Evolutionary conservation across 2,329 filamentous ascomycete species (phyloP), one percentile per base, ranked within the genome.

Genomic region (Penicillium sp.): DNA sequence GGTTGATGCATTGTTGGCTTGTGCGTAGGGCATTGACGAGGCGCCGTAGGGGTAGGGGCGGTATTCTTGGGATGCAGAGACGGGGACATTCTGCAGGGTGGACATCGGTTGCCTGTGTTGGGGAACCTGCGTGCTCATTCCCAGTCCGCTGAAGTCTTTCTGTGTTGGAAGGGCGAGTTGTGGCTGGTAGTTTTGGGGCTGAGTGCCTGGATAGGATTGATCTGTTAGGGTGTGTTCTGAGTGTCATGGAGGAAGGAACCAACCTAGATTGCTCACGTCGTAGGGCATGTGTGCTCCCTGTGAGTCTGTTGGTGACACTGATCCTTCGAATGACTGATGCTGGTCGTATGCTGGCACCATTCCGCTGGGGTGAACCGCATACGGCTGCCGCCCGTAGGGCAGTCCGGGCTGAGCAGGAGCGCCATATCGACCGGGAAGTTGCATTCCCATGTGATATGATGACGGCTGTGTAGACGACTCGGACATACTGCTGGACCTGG

Each of bases 401-500:
- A 71, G 44, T 13, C 55, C 53, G 16, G 63, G 50, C 45, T 63
- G 63, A 31, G 66, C 64, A 14, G 62, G 60, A 28, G 67, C 54
- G 18, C 62, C 60, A 20, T 62, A 70, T 20, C 64, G 62, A 24
- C 60, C 61, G 4, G 61, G 63, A n/a, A 66, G 56, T 43, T 66
- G 67, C 50, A 70, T 51, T 20, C 64, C 58, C 14, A 63, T 46
- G 43, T 63, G 58, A 49, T 63, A 64, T 7, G 69, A 55, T 33
- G 57, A 41, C 8, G 46, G 48, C 3, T 61, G 57, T 24, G 58
- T 50, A 14, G 63, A 65, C 7, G 65, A 53, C 47, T 70, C 69
- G 0, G 69, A 72, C 35, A 72, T 57, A 30, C 69, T 72, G 57
- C 67, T 71, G 6, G 69, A 71, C 41, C 69, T 58, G 18, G 66